Evolutionary conservation across 2,329 filamentous ascomycete species (phyloP).

Genomic region (Cordyceps farinosa): DNA sequence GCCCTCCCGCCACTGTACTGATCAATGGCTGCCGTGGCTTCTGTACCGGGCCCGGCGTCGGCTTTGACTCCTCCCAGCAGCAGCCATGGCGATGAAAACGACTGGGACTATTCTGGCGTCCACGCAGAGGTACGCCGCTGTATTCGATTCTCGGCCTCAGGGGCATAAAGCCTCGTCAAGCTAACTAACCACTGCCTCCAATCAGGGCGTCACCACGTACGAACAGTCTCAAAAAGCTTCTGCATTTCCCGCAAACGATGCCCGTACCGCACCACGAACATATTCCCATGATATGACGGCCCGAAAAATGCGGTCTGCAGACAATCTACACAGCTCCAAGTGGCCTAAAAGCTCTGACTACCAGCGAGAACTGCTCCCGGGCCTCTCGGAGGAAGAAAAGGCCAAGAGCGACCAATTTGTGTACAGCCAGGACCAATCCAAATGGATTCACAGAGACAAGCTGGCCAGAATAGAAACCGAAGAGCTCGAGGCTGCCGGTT

Average conservation of each 20-base stretch:
- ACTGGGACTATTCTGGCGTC: slow-evolving; percentile 40
- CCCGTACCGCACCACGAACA: background rate
- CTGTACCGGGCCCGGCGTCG: slow-evolving; percentile 45
- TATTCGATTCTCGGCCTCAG: background rate
- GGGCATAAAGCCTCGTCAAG: background rate
- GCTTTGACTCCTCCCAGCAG: slow-evolving; percentile 47
- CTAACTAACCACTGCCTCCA: background rate
- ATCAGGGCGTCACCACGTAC: background rate
- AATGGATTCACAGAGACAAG: slow-evolving; percentile 86
- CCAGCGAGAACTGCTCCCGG: slow-evolving; percentile 22
- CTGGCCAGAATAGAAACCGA: slow-evolving; percentile 75
- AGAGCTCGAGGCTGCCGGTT: slow-evolving; percentile 75
- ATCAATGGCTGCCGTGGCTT: slow-evolving; percentile 52
- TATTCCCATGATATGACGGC: slow-evolving; percentile 24
- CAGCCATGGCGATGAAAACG: slow-evolving; percentile 44
- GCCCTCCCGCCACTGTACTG: slow-evolving; percentile 13
- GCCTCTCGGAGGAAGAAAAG: slow-evolving; percentile 25
- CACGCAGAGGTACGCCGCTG: slow-evolving; percentile 38
- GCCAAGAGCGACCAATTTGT: slow-evolving; percentile 29
- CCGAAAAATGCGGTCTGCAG: slow-evolving; percentile 36
- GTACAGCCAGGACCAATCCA: slow-evolving; percentile 55
- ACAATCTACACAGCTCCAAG: slow-evolving; percentile 28
- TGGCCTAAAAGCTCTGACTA: slow-evolving; percentile 25
- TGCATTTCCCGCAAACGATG: slow-evolving; percentile 6
- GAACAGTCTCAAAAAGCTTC: slow-evolving; percentile 8